Percentiles rank a stretch among this genome's conserved stretches.
Conservation (phyloP, 164 flowering plant genomes). For the Nelumbo lutea region DNA sequence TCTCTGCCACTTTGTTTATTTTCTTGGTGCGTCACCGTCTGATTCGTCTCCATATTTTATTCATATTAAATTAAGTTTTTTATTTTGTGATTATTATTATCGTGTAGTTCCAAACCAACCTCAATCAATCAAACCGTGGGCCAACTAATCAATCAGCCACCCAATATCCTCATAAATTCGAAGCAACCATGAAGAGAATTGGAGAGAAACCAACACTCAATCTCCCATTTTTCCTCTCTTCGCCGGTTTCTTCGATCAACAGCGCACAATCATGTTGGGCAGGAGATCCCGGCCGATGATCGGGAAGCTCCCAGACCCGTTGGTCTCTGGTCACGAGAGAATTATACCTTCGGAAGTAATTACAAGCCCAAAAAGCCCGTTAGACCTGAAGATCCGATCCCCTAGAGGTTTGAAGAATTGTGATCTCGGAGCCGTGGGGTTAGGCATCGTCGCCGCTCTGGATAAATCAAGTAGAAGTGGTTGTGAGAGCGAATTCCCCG, state of each 20-base stretch:
- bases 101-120: no score
- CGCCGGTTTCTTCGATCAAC: background rate
- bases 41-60: no score
- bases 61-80: no score
- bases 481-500: constrained; percentile 14
- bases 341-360: constrained; percentile 6
- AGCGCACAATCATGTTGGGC: constrained; percentile 27
- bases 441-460: constrained; percentile 44
- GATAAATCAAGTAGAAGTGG: constrained; percentile 26
- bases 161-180: no score
- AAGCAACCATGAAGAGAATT: background rate
- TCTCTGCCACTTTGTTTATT: no score
- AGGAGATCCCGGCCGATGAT: constrained; percentile 29
- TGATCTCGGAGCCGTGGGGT: constrained; percentile 32
- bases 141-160: no score
- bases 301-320: constrained; percentile 17
- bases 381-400: constrained; percentile 22
- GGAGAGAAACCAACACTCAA: constrained; percentile 6
- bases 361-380: constrained; percentile 34
- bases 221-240: background rate
- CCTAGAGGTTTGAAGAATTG: constrained; percentile 28
- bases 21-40: no score
- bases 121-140: no score
- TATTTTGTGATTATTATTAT: no score
- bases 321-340: constrained; percentile 10